Evolutionary conservation across 2,329 filamentous ascomycete species (phyloP), one percentile per base, ranked within the genome.

Genomic region (Penicillium thymicola): DNA sequence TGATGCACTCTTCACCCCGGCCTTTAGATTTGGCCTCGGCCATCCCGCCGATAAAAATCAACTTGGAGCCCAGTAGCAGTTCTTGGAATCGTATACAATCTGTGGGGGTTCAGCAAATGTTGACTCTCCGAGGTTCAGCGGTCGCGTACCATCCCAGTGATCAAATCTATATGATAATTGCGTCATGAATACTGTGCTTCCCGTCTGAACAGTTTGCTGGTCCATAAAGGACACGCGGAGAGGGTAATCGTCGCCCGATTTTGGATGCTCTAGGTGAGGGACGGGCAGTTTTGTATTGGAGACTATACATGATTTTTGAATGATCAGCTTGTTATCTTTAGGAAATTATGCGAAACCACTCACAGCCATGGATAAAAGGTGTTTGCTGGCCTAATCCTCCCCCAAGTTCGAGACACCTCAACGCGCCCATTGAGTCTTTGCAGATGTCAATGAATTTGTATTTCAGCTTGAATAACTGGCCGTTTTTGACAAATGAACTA

Each of bases 1-100:
- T 76, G 64, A 77, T 76, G 51, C 74, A 76, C 66, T 77, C 75
- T 55, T 77, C 75, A 0, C 75, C 75, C 8, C 75, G 72, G 9
- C 75, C 75, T 57, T 76, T 77, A 42, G 74, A 76, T 44, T 74
- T 76, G 41, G 74, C 75, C 54, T 76, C 74, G 1, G 75, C 74
- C 50, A 77, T 75, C 0, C 75, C 75, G 0, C 72, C 74, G 32
- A 76, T 72, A 47, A 76, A 75, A 25, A 75, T 55, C 30, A 77
- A 62, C 51, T 71, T 72, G 4, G 74, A 71, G 16, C 67, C 66
- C 8, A 77, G 69, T 2, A 77, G 59, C 3, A 73, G 54, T 56
- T 77, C 75, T 54, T 77, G 75, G 44, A 77, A 76, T 32, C 69
- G 67, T 3, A 75, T 64, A 49, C 75, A 76, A 62, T 77, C 75